Conservation (phyloP, 2,329 filamentous ascomycete genomes). For the Sarocladium strictum region DNA sequence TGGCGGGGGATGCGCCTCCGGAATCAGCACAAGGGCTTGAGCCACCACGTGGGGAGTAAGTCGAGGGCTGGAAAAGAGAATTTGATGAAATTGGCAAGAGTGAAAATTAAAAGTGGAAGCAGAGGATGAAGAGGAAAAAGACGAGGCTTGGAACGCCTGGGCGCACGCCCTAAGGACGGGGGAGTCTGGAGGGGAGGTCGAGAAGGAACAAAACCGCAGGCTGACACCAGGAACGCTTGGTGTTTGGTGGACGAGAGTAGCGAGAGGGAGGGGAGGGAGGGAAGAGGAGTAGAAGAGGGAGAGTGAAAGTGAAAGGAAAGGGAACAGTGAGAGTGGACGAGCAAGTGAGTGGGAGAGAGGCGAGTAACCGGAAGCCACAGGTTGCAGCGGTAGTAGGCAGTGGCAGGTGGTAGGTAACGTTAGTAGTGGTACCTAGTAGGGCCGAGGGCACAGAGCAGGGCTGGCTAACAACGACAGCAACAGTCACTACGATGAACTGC, state of each 20-base stretch:
- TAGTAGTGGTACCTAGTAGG: not conserved
- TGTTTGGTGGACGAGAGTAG: not conserved
- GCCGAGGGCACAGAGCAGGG: too few species aligned
- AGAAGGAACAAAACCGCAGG: slow-evolving; percentile 23
- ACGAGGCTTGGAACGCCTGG: slow-evolving; percentile 9
- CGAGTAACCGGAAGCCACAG: too few species aligned
- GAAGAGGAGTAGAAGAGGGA: slow-evolving; percentile 11
- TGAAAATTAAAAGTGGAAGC: slow-evolving; percentile 3
- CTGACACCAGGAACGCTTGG: not conserved
- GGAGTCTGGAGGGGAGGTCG: not conserved
- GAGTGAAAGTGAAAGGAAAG: slow-evolving; percentile 13
- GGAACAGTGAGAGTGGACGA: slow-evolving; percentile 9
- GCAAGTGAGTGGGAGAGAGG: not conserved
- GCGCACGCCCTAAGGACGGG: not conserved
- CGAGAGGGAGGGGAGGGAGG: slow-evolving; percentile 2
- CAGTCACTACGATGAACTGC: too few species aligned
- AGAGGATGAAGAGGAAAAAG: not conserved
- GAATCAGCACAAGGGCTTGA: not conserved
- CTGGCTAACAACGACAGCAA: too few species aligned
- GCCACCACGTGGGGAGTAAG: not conserved
- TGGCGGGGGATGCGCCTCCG: not conserved
- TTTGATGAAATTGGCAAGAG: not conserved
- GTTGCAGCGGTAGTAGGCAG: not conserved
- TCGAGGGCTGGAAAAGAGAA: not conserved
- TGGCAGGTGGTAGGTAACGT: not conserved